Evolutionary conservation across 495 filamentous ascomycete species (phyloP).

Genomic region (Darksidea phi): DNA sequence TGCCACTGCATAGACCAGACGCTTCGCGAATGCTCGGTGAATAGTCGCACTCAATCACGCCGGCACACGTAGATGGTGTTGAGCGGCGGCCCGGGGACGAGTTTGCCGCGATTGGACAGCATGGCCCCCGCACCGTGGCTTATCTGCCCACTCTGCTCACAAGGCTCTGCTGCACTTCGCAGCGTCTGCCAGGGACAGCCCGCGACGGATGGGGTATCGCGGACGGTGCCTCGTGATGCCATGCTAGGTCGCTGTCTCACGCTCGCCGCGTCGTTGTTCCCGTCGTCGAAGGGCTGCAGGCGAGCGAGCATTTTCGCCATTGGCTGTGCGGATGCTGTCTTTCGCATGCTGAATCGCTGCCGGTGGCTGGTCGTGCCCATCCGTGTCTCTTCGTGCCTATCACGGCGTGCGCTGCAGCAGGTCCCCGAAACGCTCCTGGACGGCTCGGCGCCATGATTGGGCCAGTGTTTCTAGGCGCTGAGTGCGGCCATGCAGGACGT

Average conservation of each 20-base stretch:
- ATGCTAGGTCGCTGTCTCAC: neutral
- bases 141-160: conserved; percentile 23
- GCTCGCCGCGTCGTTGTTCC: neutral
- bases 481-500: neutral
- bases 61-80: conserved; percentile 19
- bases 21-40: too few species aligned
- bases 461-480: conserved; percentile 33
- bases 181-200: conserved; percentile 14
- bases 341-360: conserved; percentile 31
- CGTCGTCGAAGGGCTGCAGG: too few species aligned
- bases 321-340: conserved; percentile 20
- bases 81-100: conserved; percentile 9
- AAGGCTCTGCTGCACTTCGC: neutral
- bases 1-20: neutral
- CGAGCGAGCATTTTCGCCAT: conserved; percentile 11
- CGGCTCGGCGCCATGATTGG: conserved; percentile 24
- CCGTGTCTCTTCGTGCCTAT: conserved; percentile 17
- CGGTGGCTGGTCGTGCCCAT: too few species aligned
- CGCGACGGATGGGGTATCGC: conserved; percentile 15
- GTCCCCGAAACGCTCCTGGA: conserved; percentile 25
- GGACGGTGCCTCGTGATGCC: conserved; percentile 12
- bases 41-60: conserved; percentile 22
- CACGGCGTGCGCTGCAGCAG: conserved; percentile 19
- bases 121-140: conserved; percentile 14
- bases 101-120: conserved; percentile 18